Evolutionary conservation across 257 asterid species (phyloP).

Genomic region (Solanum clarkiae): DNA sequence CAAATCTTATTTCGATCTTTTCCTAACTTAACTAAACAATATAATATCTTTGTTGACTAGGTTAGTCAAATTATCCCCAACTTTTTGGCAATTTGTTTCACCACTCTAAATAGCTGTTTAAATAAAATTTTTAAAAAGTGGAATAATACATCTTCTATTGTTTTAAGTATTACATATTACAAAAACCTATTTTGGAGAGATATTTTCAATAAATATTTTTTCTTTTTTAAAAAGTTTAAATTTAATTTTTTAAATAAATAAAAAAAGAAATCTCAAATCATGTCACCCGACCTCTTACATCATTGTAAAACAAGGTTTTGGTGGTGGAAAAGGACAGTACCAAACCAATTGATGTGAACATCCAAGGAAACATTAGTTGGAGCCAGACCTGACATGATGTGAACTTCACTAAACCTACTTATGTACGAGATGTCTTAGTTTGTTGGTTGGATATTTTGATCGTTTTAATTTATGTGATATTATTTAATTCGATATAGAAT

Average conservation of each 20-base stretch:
- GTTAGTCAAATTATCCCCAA: not conserved
- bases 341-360: not conserved
- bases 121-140: not conserved
- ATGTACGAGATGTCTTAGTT: not conserved
- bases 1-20: not conserved
- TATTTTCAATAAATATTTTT: fast-evolving
- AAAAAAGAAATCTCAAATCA: not conserved
- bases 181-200: not conserved
- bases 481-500: not conserved
- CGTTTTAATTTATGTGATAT: not conserved
- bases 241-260: not conserved
- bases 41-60: not conserved
- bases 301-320: not conserved
- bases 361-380: not conserved
- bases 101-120: not conserved
- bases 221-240: not conserved
- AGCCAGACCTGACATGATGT: not conserved
- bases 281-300: not conserved
- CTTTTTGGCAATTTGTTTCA: not conserved
- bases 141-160: not conserved
- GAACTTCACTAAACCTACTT: not conserved
- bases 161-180: not conserved
- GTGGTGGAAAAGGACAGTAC: not conserved
- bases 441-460: not conserved
- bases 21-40: not conserved